A percentile compares a stretch with the other conserved stretches of the same genome.
phyloP scores from a whole-genome alignment of 306 rosid genomes.

The Cicer yamashitae region DNA sequence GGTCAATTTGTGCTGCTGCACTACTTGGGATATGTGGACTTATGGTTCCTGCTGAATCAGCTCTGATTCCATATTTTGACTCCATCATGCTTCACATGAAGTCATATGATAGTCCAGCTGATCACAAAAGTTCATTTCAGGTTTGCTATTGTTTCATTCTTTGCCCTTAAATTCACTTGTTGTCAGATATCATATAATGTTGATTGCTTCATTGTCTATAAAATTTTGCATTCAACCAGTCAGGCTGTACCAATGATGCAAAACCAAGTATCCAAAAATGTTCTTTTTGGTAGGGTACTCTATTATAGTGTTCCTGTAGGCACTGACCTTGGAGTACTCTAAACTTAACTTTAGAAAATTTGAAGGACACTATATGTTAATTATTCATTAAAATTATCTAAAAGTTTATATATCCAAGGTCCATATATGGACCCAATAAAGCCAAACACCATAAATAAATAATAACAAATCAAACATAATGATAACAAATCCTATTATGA shows the following conservation, averaged over 20 bases:
- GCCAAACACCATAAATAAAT: not conserved
- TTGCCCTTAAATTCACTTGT: constrained; percentile 26
- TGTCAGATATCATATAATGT: not conserved
- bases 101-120: constrained; percentile 97
- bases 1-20: constrained; percentile 91
- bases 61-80: constrained; percentile 83
- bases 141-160: constrained; percentile 46
- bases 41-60: constrained; percentile 91
- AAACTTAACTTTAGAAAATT: not conserved
- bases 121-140: constrained; percentile 98
- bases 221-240: not conserved
- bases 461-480: not conserved
- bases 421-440: not conserved
- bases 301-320: not conserved
- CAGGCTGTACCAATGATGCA: not conserved
- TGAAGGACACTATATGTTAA: not conserved
- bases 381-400: not conserved
- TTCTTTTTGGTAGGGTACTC: not conserved
- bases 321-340: not conserved
- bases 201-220: constrained; percentile 14
- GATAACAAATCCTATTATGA: not conserved
- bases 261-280: not conserved
- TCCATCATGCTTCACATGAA: constrained; percentile 94
- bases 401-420: not conserved
- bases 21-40: constrained; percentile 94